These are phyloP conservation scores for Pichia sp. DNA, from an alignment of 1,139 yeast species.

Conservation along the genomic window DNA sequence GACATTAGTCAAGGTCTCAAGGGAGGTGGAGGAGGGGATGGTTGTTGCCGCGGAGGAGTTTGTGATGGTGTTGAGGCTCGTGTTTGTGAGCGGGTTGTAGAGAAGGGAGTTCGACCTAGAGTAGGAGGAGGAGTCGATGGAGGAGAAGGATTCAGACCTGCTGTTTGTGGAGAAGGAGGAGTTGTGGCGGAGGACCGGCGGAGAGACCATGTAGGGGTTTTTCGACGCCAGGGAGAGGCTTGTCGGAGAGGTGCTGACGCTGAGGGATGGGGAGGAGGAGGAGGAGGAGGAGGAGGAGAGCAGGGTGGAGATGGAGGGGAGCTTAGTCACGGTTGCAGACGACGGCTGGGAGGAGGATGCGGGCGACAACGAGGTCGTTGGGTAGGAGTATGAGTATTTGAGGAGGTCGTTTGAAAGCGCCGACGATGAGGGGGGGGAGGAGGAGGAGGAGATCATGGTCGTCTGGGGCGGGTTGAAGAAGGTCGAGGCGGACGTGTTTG, in stretches of 20 bases:
- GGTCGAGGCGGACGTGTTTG: no score
- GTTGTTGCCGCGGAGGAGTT: not conserved
- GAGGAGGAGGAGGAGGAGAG: slow-evolving; percentile 1
- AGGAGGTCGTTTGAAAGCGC: slow-evolving; percentile 12
- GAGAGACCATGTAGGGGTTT: not conserved
- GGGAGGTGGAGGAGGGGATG: slow-evolving; percentile 6
- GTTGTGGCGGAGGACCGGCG: slow-evolving; percentile 12
- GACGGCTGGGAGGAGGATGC: not conserved
- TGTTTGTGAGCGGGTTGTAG: slow-evolving; percentile 3
- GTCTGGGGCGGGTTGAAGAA: not conserved
- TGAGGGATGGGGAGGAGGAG: not conserved
- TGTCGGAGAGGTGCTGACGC: not conserved
- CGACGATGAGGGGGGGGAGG: not conserved
- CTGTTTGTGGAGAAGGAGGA: not conserved
- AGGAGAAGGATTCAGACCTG: slow-evolving; percentile 18
- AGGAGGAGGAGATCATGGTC: not conserved
- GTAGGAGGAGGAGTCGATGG: slow-evolving; percentile 19
- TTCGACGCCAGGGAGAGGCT: not conserved
- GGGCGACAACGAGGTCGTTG: slow-evolving; percentile 3
- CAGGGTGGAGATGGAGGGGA: slow-evolving; percentile 15
- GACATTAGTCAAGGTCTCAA: slow-evolving; percentile 20
- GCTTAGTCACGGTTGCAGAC: not conserved
- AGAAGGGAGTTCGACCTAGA: slow-evolving; percentile 25
- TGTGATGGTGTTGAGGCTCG: not conserved
- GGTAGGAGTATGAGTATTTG: slow-evolving; percentile 10